phyloP scores from a whole-genome alignment of 2,329 filamentous ascomycete species.

The Talaromyces sp. region DNA sequence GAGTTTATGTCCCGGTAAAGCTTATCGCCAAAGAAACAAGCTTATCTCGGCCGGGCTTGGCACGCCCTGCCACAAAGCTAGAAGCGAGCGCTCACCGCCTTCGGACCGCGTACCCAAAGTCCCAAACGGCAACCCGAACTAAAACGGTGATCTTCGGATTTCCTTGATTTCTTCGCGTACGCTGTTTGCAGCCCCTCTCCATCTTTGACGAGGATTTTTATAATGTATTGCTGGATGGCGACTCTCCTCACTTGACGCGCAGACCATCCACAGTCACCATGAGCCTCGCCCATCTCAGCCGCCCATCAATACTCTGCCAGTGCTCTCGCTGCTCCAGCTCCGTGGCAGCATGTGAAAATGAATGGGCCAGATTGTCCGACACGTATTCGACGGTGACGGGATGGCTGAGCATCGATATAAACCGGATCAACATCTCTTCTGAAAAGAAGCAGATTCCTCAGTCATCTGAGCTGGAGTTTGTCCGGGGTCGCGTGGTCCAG shows the following conservation, averaged over 20 bases:
- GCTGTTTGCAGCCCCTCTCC: neutral
- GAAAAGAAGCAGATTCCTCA: slow-evolving; percentile 38
- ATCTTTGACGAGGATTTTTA: neutral
- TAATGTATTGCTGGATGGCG: neutral
- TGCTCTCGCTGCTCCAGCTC: slow-evolving; percentile 41
- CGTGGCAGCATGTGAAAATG: slow-evolving; percentile 40
- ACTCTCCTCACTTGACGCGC: neutral
- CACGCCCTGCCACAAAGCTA: neutral
- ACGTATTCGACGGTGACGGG: slow-evolving; percentile 36
- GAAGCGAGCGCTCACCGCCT: neutral
- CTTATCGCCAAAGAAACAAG: slow-evolving; percentile 6
- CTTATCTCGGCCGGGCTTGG: neutral
- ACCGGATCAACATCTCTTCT: slow-evolving; percentile 35
- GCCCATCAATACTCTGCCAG: slow-evolving; percentile 39
- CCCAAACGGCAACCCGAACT: neutral
- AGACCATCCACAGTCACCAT: slow-evolving; percentile 21
- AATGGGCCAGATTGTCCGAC: slow-evolving; percentile 39
- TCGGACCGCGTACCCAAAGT: neutral
- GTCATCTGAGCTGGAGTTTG: slow-evolving; percentile 33
- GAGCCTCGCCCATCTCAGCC: slow-evolving; percentile 35
- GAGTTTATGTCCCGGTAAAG: neutral
- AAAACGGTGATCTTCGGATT: neutral
- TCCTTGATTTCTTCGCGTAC: slow-evolving; percentile 1
- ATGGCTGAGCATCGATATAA: slow-evolving; percentile 38
- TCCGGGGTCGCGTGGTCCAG: slow-evolving; percentile 36